phyloP scores from a whole-genome alignment of 129 eudicot genomes.

The Tagetes erecta region DNA sequence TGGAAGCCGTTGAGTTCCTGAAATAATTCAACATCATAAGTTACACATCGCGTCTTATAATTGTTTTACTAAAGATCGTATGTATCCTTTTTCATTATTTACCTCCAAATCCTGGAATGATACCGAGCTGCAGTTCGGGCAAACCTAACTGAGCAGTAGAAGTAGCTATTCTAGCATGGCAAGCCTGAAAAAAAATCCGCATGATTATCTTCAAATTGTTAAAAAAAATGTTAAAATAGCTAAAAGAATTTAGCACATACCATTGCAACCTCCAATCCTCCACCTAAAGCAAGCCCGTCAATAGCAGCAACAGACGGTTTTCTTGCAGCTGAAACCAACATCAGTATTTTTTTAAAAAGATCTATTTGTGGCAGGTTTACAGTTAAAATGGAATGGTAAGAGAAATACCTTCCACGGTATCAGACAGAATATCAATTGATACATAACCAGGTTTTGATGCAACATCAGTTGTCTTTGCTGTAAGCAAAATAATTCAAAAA shows the following conservation, averaged over 20 bases:
- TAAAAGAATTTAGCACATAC: constrained; percentile 35
- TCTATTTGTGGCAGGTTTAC: not conserved
- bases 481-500: constrained; percentile 15
- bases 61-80: not conserved
- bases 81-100: constrained; percentile 5
- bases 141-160: constrained; percentile 82
- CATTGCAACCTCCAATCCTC: constrained; percentile 99
- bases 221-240: not conserved
- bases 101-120: constrained; percentile 99
- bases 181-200: constrained; percentile 49
- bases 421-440: constrained; percentile 78
- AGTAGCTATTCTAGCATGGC: constrained; percentile 96
- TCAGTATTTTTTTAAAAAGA: not conserved
- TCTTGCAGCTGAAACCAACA: constrained; percentile 58
- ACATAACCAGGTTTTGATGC: constrained; percentile 83
- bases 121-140: constrained; percentile 96
- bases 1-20: constrained; percentile 99
- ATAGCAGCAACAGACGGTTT: constrained; percentile 98
- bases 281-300: constrained; percentile 97
- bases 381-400: not conserved
- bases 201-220: not conserved
- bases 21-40: constrained; percentile 20
- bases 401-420: constrained; percentile 72
- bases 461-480: constrained; percentile 44
- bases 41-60: not conserved